Conservation (phyloP, 2,329 filamentous ascomycete species). For the Falciphora oryzae region DNA sequence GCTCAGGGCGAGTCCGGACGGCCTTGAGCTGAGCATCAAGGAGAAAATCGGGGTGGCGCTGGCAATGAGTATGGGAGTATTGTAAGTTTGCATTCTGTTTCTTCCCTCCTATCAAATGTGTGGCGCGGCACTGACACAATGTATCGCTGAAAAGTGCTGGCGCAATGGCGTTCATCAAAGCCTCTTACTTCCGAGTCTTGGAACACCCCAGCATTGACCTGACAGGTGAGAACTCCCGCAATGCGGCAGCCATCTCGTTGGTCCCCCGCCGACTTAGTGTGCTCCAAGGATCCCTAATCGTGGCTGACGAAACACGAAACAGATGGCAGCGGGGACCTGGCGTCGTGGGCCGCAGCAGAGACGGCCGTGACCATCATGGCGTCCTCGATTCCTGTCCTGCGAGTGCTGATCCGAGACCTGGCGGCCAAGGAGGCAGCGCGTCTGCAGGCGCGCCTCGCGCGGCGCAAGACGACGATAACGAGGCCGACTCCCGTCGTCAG, state of each 20-base stretch:
- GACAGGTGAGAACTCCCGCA: background rate
- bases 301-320: conserved; percentile 7
- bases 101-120: background rate
- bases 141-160: conserved; percentile 14
- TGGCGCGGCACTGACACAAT: too few species aligned
- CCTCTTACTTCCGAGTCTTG: conserved; percentile 2
- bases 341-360: conserved; percentile 24
- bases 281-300: background rate
- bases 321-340: conserved; percentile 18
- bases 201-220: conserved; percentile 6
- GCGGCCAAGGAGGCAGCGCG: background rate
- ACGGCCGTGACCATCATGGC: conserved; percentile 29
- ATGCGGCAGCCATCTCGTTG: too few species aligned
- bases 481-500: background rate
- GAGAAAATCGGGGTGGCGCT: conserved; percentile 31
- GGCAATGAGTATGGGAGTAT: conserved; percentile 27
- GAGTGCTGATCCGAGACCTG: conserved; percentile 18
- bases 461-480: background rate
- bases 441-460: conserved; percentile 3
- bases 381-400: conserved; percentile 25
- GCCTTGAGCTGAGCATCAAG: conserved; percentile 29
- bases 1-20: conserved; percentile 13
- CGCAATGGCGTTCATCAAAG: conserved; percentile 19
- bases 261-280: background rate
- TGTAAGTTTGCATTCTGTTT: conserved; percentile 8